These are phyloP conservation scores for Geotrichum citri-aurantii DNA, from an alignment of 1,139 yeast species.

Conservation along the genomic window DNA sequence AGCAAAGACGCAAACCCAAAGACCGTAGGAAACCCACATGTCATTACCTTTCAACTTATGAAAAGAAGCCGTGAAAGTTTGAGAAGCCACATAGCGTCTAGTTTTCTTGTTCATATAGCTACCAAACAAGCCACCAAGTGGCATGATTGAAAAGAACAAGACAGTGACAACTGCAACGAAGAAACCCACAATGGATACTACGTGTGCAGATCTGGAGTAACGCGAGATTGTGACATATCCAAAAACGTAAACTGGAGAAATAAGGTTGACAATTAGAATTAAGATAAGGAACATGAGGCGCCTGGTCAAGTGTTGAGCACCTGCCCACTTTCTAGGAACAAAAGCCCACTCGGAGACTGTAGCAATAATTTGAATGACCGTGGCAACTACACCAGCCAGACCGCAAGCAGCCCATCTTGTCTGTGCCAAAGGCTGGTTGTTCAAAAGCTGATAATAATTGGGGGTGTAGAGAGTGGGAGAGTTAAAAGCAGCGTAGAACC, in stretches of 20 bases:
- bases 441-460: constrained; percentile 72
- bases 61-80: constrained; percentile 91
- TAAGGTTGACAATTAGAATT: constrained; percentile 67
- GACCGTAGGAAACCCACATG: constrained; percentile 91
- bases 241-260: constrained; percentile 81
- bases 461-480: constrained; percentile 87
- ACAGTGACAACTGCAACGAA: constrained; percentile 81
- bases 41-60: constrained; percentile 77
- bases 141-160: constrained; percentile 89
- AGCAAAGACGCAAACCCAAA: constrained; percentile 83
- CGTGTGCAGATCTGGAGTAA: constrained; percentile 67
- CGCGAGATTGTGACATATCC: constrained; percentile 61
- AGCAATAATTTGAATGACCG: constrained; percentile 74
- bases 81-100: constrained; percentile 87
- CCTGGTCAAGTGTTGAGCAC: constrained; percentile 93
- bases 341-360: constrained; percentile 91
- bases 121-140: constrained; percentile 90
- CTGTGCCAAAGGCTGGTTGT: constrained; percentile 81
- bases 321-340: constrained; percentile 98
- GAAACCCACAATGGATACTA: constrained; percentile 83
- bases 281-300: constrained; percentile 70
- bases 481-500: constrained; percentile 93
- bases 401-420: constrained; percentile 91
- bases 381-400: constrained; percentile 86
- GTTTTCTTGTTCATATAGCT: constrained; percentile 74